Base-by-base conservation (phyloP, 179 eudicot genomes). In the Pouteria campechiana region DNA sequence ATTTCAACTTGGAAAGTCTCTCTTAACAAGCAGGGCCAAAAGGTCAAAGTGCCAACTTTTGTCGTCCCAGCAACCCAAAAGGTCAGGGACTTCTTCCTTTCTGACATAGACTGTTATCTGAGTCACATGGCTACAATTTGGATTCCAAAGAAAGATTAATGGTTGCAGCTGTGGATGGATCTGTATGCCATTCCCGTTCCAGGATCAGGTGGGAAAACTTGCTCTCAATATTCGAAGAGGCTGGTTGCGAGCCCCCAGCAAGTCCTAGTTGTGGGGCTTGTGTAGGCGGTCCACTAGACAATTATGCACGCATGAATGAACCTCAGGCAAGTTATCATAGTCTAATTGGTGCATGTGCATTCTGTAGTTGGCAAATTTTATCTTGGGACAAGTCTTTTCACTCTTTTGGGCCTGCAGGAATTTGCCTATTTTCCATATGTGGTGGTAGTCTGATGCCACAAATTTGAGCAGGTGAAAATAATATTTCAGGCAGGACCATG, bases 191-290 rank as follows among this genome's bases (percentile, higher is more conserved):
- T 87, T 39, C 93, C 94, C 0, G 96, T 92, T 45, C 96, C 96
- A 24, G 99, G 96, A 55, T 77, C 99, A 17, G 99, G 99, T 44
- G 99, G 99, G 4, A 87, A 92, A 69, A 92, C 96, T 18, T 92
- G 99, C 66, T 75, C 96, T 20, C 99, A 92, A 87, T 90, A 51
- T 87, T 90, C 50, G 99, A 90, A 60, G 96, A 83, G 65, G 99
- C 99, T 60, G 99, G 99, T 8, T 90, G 98, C 44, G 98, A 90
- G 57, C 79, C 96, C 14, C 98, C 98, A 13, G 78, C 96, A 18
- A 90, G 94, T 64, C 99, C 99, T 32, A 80, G 80, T 64, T 90
- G 99, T 46, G 99, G 96, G 54, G 99, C 98, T 41, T 90, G 98
- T 62, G 63, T 90, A 63, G 96, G 98, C 41, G 98, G 98, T 32